Base-by-base conservation (phyloP, 129 eudicot species). In the Apium graveolens region DNA sequence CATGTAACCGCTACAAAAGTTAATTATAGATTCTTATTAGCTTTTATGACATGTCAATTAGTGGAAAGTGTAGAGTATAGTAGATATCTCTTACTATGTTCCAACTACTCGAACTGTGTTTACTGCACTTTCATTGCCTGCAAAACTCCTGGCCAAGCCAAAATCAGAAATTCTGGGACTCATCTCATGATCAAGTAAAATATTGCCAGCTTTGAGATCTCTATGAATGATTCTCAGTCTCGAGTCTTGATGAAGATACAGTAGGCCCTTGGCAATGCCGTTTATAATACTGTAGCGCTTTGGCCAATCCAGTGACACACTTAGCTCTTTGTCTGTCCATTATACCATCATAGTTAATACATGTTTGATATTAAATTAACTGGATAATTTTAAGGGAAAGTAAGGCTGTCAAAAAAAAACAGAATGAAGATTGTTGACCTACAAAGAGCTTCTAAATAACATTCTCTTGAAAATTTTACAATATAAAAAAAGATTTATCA, bases 191-290 rank as follows among this genome's bases (percentile, higher is more conserved):
- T 73, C 76, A 11, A 73, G 76, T 43, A 73, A 12, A 73, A 73
- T 42, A 17, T 73, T 73, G 11, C 39, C 44, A 5, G 76, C 76
- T 73, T 73, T 73, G 57, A 73, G 39, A 43, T 73, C 55, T 73
- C 76, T 73, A 26, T 73, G 76, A 43, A 73, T 73, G 38, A 73
- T 73, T 73, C 76, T 73, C 55, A 73, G 53, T 73, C 57, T 73
- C 12, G 76, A 73, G 18, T 73, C 76, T 11, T 73, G 76, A 32
- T 73, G 76, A 73, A 73, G 57, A 73, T 73, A 73, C 31, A 73
- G 31, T 5, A 73, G 38, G 34, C 76, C 76, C 18, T 26, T 73
- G 38, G 76, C 76, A 11, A 73, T 73, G 24, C 76, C 76, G 5
- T 42, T 42, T 73, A 73, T 73, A n/a, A 73, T 73, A 32, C 17